phyloP scores from a whole-genome alignment of 257 asterid genomes.

The Plectranthus barbatus region DNA sequence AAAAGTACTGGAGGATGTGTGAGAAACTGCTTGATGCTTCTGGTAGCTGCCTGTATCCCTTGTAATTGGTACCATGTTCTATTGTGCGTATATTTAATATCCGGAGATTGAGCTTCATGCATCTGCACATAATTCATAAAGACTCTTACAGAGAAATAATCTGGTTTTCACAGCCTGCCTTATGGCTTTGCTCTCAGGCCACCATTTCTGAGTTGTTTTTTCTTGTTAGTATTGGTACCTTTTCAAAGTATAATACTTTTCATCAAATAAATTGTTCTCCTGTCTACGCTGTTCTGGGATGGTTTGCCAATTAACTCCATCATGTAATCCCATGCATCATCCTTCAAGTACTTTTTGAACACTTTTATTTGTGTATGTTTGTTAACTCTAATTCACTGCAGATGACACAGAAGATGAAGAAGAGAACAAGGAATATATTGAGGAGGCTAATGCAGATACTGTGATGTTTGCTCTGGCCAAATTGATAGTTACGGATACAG shows the following conservation, averaged over 20 bases:
- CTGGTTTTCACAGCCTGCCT: not conserved
- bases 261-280: not conserved
- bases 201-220: not conserved
- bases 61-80: constrained; percentile 3
- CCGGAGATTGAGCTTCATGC: constrained; percentile 9
- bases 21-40: constrained; percentile 63
- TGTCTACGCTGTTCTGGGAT: not conserved
- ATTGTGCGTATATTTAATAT: constrained; percentile 5
- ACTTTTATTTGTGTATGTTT: not conserved
- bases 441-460: constrained; percentile 78
- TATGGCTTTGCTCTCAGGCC: not conserved
- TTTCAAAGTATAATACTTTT: not conserved
- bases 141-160: constrained; percentile 1
- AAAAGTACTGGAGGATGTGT: constrained; percentile 76
- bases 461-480: constrained; percentile 73
- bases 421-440: constrained; percentile 70
- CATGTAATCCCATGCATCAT: not conserved
- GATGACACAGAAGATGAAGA: constrained; percentile 80
- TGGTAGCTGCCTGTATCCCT: constrained; percentile 40
- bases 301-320: not conserved
- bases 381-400: constrained; percentile 23
- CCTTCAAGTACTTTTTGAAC: not conserved
- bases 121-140: not conserved
- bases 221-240: not conserved
- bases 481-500: constrained; percentile 66